Conservation (phyloP, 2,329 filamentous ascomycete species). For the Colletotrichum sp. region DNA sequence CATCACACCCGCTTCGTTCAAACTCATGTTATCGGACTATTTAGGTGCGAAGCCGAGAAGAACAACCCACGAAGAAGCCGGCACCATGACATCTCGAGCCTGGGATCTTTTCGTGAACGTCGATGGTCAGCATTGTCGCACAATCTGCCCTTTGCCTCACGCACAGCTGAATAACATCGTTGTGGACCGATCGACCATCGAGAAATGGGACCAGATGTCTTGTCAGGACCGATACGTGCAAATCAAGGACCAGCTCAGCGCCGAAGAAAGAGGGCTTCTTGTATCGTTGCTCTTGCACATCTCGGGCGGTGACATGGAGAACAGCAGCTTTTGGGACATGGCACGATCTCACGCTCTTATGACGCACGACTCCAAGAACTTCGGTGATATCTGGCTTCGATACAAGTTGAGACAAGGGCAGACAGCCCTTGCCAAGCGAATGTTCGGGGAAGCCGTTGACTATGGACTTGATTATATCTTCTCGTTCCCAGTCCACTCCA, state of each 20-base stretch:
- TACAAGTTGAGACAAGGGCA: slow-evolving; percentile 35
- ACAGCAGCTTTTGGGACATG: slow-evolving; percentile 26
- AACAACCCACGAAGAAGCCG: slow-evolving; percentile 29
- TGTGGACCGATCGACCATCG: slow-evolving; percentile 20
- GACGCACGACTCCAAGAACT: slow-evolving; percentile 25
- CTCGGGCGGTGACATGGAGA: slow-evolving; percentile 27
- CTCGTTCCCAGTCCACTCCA: slow-evolving; percentile 24
- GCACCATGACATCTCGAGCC: slow-evolving; percentile 24
- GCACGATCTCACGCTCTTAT: slow-evolving; percentile 25
- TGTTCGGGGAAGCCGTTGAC: slow-evolving; percentile 30
- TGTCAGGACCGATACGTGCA: slow-evolving; percentile 32
- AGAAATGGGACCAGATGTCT: slow-evolving; percentile 28
- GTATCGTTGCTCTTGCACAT: slow-evolving; percentile 29
- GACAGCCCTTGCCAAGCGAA: slow-evolving; percentile 27
- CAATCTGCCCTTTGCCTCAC: slow-evolving; percentile 28
- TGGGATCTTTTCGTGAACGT: slow-evolving; percentile 30
- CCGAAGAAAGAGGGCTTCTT: slow-evolving; percentile 29
- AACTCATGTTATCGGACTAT: not conserved
- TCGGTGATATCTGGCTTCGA: slow-evolving; percentile 23
- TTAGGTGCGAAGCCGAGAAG: slow-evolving; percentile 23
- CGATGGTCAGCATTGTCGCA: slow-evolving; percentile 27
- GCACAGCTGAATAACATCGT: slow-evolving; percentile 20
- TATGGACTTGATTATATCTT: slow-evolving; percentile 30
- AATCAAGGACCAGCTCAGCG: slow-evolving; percentile 29
- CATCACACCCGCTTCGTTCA: not conserved